These are phyloP conservation scores for Tolypocladium tundrense DNA, from an alignment of 2,329 filamentous ascomycete genomes.

Conservation along the genomic window DNA sequence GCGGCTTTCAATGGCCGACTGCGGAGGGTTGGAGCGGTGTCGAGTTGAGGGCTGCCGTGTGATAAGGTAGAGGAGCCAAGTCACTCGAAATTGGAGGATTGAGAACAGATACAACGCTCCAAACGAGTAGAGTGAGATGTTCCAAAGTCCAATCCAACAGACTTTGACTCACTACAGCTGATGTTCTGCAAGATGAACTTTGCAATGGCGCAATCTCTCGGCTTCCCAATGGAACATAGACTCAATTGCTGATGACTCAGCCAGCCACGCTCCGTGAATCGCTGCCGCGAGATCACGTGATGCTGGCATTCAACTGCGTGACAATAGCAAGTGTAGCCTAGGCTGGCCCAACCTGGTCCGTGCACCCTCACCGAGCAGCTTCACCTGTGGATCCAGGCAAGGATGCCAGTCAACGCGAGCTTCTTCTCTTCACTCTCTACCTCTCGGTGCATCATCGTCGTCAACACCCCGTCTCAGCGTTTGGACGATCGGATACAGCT, in stretches of 20 bases:
- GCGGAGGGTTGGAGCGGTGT: background rate
- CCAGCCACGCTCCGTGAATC: background rate
- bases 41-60: background rate
- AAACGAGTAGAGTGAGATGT: background rate
- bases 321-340: background rate
- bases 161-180: background rate
- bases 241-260: background rate
- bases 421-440: background rate
- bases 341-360: background rate
- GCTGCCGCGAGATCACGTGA: background rate
- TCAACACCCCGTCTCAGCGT: background rate
- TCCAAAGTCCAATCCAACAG: too few relatives aligned
- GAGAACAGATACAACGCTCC: background rate
- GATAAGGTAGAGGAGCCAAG: too few relatives aligned
- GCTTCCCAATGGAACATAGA: background rate
- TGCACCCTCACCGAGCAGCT: background rate
- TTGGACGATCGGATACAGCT: background rate
- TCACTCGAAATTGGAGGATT: background rate
- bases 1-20: background rate
- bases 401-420: constrained; percentile 5
- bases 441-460: background rate
- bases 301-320: background rate
- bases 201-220: background rate
- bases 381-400: constrained; percentile 1
- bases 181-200: background rate